Percentiles rank a stretch among this genome's conserved stretches.
phyloP scores from a whole-genome alignment of 371 early-diverging fungal species.

The Syncephalastrum racemosum region DNA sequence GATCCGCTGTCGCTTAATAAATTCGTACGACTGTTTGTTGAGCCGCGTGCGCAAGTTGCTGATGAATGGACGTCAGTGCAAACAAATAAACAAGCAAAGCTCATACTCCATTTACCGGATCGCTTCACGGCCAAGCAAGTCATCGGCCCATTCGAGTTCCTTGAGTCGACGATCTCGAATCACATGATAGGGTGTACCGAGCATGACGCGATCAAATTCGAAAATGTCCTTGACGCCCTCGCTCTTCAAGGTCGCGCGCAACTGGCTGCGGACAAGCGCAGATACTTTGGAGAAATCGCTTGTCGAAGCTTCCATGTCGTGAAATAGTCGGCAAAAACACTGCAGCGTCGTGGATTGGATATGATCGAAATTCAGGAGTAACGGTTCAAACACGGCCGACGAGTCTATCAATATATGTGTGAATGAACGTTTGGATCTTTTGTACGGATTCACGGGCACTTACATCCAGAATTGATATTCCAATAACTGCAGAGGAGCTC shows the following conservation, averaged over 20 bases:
- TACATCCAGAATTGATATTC: conserved; percentile 71
- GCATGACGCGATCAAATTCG: conserved; percentile 64
- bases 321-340: conserved; percentile 61
- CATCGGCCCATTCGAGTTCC: conserved; percentile 73
- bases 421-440: background rate
- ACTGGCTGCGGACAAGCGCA: conserved; percentile 54
- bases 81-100: background rate
- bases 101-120: conserved; percentile 48
- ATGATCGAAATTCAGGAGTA: conserved; percentile 61
- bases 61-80: background rate
- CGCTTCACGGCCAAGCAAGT: conserved; percentile 60
- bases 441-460: conserved; percentile 9
- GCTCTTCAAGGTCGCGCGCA: conserved; percentile 44
- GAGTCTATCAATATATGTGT: conserved; percentile 22
- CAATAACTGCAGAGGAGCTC: conserved; percentile 71
- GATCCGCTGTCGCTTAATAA: conserved; percentile 71
- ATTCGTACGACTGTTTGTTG: conserved; percentile 68
- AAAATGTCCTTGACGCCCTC: conserved; percentile 38
- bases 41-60: conserved; percentile 65
- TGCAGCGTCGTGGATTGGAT: conserved; percentile 60
- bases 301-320: conserved; percentile 66
- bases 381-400: conserved; percentile 63
- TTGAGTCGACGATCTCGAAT: conserved; percentile 69
- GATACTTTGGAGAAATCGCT: conserved; percentile 65
- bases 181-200: conserved; percentile 60